These are phyloP conservation scores for Dictyostelium firmibasis DNA, from an alignment of 78 protist species.

Conservation along the genomic window DNA sequence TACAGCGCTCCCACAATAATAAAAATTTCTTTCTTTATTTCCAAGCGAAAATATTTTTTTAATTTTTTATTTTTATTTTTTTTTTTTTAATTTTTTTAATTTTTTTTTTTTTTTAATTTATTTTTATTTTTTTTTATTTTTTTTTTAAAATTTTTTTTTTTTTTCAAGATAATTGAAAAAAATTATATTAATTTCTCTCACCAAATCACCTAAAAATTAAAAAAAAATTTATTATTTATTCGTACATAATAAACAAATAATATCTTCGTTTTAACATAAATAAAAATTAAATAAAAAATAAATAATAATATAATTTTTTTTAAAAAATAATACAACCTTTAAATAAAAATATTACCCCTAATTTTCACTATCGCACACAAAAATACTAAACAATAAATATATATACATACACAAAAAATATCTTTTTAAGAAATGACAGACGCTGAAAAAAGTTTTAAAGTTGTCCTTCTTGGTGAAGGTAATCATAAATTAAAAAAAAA, in stretches of 20 bases:
- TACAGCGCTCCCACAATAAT: no score
- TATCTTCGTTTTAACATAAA: neutral
- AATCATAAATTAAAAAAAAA: neutral
- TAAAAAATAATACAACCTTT: neutral
- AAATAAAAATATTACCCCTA: neutral
- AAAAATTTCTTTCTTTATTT: no score
- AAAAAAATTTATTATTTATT: no score
- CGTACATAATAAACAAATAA: neutral
- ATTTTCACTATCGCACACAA: neutral
- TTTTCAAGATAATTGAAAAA: neutral
- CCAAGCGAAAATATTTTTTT: neutral
- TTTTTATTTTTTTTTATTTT: neutral
- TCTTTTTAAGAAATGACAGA: conserved; percentile 16
- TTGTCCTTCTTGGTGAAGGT: conserved; percentile 96
- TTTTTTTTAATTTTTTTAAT: neutral
- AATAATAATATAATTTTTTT: no score
- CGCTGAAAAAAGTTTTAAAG: conserved; percentile 82
- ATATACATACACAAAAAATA: neutral
- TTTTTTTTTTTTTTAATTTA: neutral
- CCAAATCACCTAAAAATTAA: neutral
- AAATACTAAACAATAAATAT: neutral
- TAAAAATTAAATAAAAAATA: no score
- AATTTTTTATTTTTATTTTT: neutral
- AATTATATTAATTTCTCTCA: neutral
- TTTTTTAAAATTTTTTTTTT: neutral